Percentiles rank a stretch among this genome's conserved stretches.
Conservation (phyloP, 2,329 filamentous ascomycete species). For the Venturia carpophila region DNA sequence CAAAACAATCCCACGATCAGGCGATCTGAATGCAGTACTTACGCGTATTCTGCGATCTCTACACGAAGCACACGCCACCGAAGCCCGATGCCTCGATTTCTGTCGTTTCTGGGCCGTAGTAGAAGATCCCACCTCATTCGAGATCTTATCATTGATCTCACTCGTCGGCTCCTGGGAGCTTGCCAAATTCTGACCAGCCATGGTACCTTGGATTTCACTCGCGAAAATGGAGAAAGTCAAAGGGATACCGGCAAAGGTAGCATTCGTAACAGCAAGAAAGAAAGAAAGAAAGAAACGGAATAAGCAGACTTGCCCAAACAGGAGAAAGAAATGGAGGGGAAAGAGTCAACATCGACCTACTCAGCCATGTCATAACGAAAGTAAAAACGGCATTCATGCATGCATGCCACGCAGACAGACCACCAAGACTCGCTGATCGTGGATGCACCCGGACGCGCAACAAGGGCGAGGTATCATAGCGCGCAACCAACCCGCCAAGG, state of each 20-base stretch:
- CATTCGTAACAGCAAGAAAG: no score
- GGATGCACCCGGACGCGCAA: background rate
- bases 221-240: background rate
- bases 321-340: background rate
- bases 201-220: background rate
- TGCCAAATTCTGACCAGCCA: constrained; percentile 13
- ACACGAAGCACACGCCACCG: constrained; percentile 49
- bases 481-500: background rate
- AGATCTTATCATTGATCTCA: background rate
- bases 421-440: background rate
- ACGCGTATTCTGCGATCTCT: constrained; percentile 39
- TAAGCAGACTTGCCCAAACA: background rate
- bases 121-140: background rate
- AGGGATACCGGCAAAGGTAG: background rate
- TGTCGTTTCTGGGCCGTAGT: constrained; percentile 22
- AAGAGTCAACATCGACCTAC: constrained; percentile 11
- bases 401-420: background rate
- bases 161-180: constrained; percentile 17
- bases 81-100: constrained; percentile 39
- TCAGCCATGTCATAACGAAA: background rate
- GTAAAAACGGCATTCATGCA: no score
- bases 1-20: constrained; percentile 19
- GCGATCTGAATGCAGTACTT: constrained; percentile 20
- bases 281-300: background rate
- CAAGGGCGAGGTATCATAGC: background rate